Base-by-base conservation (phyloP, 495 filamentous ascomycete genomes). In the Aspergillus asperescens region DNA sequence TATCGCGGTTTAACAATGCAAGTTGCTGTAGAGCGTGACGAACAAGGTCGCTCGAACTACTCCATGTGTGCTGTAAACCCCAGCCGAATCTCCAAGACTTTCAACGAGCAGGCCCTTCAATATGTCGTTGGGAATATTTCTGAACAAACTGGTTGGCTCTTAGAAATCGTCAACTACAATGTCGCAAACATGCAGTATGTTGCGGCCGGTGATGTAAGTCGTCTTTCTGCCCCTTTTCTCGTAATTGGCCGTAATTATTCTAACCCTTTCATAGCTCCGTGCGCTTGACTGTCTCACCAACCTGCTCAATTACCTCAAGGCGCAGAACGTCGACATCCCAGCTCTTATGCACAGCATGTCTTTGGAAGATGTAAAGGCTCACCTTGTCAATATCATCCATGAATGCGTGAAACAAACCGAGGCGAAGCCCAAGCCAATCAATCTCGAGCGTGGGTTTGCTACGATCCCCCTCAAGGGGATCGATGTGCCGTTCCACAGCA, bases 1-100 rank as follows among this genome's bases (percentile, higher is more conserved):
- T 99, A 99, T 76, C 88, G 93, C 63, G 93, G 93, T 63, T 77
- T 99, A 57, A 99, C 93, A 15, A 99, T 99, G 93, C 93, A 99
- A 70, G 94, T 99, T 42, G 93, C 93, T 32, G 93, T 99, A 59
- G 94, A 97, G 70, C 90, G 93, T 65, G 93, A 99, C 68, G 90
- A 82, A 49, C 73, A 81, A 52, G 93, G 93, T 46, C 87, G 93
- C 37, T 95, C 89, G 45, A 97, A 95, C 75, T 99, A 99, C 76
- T 87, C 86, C 43, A 99, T 99, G 93, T 94, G 90, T 65, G 93
- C 93, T 48, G 92, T 97, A 72, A 99, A 99, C 71, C 93, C 93
- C 34, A 93, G 89, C 75, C 82, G 93, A 57, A 93, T 99, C 69
- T 92, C 86, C 54, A 95, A 93, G 77, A 96, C 88, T 7, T 98